phyloP scores from a whole-genome alignment of 257 asterid species.

The Jacaranda mimosifolia region DNA sequence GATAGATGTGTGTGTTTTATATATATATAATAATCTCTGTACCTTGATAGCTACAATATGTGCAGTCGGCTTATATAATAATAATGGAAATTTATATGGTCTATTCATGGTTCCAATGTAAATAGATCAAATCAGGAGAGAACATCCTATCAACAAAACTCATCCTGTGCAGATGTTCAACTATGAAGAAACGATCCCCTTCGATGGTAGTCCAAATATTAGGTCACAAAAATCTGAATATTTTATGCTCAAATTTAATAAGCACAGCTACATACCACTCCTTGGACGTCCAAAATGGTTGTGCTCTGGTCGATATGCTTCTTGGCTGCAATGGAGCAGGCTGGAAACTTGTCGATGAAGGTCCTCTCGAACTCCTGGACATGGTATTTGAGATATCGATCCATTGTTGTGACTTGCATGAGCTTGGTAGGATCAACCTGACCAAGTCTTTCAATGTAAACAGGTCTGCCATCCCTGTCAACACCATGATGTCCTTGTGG shows the following conservation, averaged over 20 bases:
- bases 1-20: neutral
- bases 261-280: slow-evolving; percentile 68
- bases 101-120: neutral
- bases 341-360: slow-evolving; percentile 82
- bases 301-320: slow-evolving; percentile 96
- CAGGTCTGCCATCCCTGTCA: slow-evolving; percentile 93
- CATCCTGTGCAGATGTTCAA: neutral
- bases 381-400: slow-evolving; percentile 84
- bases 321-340: slow-evolving; percentile 90
- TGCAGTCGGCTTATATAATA: no score
- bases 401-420: slow-evolving; percentile 87
- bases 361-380: slow-evolving; percentile 96
- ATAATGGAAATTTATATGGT: no score
- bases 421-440: slow-evolving; percentile 87
- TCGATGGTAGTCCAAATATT: neutral
- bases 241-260: neutral
- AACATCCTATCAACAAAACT: neutral
- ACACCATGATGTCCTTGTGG: slow-evolving; percentile 98
- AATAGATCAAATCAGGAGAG: neutral
- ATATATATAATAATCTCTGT: no score
- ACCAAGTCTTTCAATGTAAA: slow-evolving; percentile 87
- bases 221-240: neutral
- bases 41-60: no score
- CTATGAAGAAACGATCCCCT: neutral
- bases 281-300: slow-evolving; percentile 96